phyloP scores from a whole-genome alignment of 768 basidiomycete species.

The Phylloporus rhodoxanthus region DNA sequence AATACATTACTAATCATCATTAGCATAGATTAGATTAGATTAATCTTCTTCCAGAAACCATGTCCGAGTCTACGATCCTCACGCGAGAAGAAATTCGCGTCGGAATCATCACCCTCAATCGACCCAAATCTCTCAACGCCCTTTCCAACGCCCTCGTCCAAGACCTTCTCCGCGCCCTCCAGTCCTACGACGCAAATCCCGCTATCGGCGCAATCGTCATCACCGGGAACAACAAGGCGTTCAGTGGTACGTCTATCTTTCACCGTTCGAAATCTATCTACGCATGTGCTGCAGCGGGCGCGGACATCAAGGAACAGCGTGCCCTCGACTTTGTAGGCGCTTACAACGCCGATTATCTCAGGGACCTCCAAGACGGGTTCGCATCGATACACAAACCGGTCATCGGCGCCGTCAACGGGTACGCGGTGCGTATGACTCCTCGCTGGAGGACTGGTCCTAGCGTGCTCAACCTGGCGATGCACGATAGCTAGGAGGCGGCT shows the following conservation, averaged over 20 bases:
- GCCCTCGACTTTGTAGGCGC: conserved; percentile 57
- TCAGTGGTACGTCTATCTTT: conserved; percentile 30
- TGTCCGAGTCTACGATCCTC: conserved; percentile 23
- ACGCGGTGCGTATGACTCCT: conserved; percentile 54
- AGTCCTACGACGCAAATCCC: conserved; percentile 61
- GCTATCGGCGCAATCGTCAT: conserved; percentile 80
- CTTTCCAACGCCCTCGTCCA: conserved; percentile 69
- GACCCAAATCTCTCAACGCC: conserved; percentile 85
- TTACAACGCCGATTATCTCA: conserved; percentile 42
- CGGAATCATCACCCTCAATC: conserved; percentile 70
- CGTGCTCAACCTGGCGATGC: not conserved
- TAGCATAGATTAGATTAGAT: conserved; percentile 12
- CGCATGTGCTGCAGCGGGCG: conserved; percentile 51
- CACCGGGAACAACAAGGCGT: conserved; percentile 84
- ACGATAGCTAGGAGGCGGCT: conserved; percentile 85
- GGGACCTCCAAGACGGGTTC: conserved; percentile 40
- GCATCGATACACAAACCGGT: conserved; percentile 72
- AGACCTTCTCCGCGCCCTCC: conserved; percentile 74
- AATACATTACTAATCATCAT: no score
- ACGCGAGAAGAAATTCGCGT: conserved; percentile 20
- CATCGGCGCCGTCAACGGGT: conserved; percentile 91
- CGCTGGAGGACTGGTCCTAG: no score
- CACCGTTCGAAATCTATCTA: not conserved
- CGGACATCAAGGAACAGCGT: conserved; percentile 99
- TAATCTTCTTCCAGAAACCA: not conserved